Evolutionary conservation across 1,284 basidiomycete species (phyloP), one percentile per base, ranked within the genome.

Genomic region (Leccinum griseonigrum): DNA sequence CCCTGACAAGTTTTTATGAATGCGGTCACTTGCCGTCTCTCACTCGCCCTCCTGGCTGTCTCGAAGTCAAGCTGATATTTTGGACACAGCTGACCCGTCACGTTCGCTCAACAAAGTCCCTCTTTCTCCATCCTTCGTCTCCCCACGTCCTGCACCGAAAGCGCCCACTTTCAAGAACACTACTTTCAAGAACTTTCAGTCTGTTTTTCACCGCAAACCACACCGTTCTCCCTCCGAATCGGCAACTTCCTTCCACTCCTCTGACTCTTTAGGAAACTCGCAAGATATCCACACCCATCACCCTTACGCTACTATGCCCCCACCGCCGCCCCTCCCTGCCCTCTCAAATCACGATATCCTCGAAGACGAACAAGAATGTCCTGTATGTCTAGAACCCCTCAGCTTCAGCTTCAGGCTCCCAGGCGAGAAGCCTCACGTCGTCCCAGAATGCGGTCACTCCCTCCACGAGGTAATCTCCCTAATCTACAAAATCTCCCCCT

Each of bases 361-460:
- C 16, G 90, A 91, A 50, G 87, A 91, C 54, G 93, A 94, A 69
- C 89, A 89, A 51, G 89, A 91, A 69, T 96, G 94, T 70, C 94
- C 94, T 31, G 92, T 96, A 70, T 96, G 94, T 75, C 85, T 95
- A 68, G 94, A 95, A 71, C 90, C 91, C 2, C 86, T 96, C 68
- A 91, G 88, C 69, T 94, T 95, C 75, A 89, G 86, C 77, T 93
- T 93, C 77, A 83, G 91, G 65, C 80, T 95, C 22, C 92, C 89
- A 0, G 96, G 97, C 16, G 97, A 99, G 78, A 98, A 97, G 74
- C 94, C 96, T 1, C 95, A 98, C 72, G 91, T 99, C 61, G 90
- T 97, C 29, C 97, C 97, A 32, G 90, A 94, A 71, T 99, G 97
- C 69, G 95, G 97, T n/a, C 97, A 99, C 78, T 91, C 93, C 10